Percentiles rank a stretch among this genome's conserved stretches.
These are phyloP conservation scores for Raphidocelis subcapitata DNA, from an alignment of 139 green algal species.

Conservation along the genomic window DNA sequence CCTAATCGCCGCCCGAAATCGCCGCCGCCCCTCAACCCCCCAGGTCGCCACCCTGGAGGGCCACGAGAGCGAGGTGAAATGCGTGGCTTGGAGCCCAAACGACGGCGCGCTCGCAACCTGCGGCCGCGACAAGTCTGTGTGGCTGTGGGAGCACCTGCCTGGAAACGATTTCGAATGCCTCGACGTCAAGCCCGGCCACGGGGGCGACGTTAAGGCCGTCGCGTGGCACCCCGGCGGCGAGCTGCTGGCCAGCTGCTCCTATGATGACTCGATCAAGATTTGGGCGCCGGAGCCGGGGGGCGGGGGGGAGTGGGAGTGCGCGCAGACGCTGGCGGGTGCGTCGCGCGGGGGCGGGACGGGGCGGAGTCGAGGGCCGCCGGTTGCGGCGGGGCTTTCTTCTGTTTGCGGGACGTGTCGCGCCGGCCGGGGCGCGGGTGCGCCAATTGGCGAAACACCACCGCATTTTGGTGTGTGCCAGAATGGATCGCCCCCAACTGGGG, in stretches of 20 bases:
- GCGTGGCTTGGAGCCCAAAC: slow-evolving; percentile 81
- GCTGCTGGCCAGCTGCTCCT: slow-evolving; percentile 81
- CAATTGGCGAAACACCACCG: neutral
- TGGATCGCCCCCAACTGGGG: no score
- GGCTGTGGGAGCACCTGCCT: slow-evolving; percentile 91
- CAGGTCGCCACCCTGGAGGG: slow-evolving; percentile 84
- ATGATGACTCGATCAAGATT: slow-evolving; percentile 94
- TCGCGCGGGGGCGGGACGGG: neutral
- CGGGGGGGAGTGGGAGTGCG: slow-evolving; percentile 83
- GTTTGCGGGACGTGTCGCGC: neutral
- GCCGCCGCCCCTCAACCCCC: neutral
- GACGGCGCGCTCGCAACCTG: slow-evolving; percentile 89
- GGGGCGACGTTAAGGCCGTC: slow-evolving; percentile 91
- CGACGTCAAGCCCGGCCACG: slow-evolving; percentile 92
- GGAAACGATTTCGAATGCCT: slow-evolving; percentile 92
- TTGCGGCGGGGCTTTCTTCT: neutral
- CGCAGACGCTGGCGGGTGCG: slow-evolving; percentile 74
- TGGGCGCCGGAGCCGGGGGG: slow-evolving; percentile 77
- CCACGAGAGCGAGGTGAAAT: slow-evolving; percentile 97
- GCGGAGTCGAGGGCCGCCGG: neutral
- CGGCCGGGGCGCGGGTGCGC: neutral
- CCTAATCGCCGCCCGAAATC: neutral
- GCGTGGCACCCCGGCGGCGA: slow-evolving; percentile 86
- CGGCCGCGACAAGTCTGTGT: slow-evolving; percentile 92
- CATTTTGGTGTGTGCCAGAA: neutral